Percentiles rank a stretch among this genome's conserved stretches.
These are phyloP conservation scores for Chaetomium cochliodes DNA, from an alignment of 495 filamentous ascomycete species.

Conservation along the genomic window DNA sequence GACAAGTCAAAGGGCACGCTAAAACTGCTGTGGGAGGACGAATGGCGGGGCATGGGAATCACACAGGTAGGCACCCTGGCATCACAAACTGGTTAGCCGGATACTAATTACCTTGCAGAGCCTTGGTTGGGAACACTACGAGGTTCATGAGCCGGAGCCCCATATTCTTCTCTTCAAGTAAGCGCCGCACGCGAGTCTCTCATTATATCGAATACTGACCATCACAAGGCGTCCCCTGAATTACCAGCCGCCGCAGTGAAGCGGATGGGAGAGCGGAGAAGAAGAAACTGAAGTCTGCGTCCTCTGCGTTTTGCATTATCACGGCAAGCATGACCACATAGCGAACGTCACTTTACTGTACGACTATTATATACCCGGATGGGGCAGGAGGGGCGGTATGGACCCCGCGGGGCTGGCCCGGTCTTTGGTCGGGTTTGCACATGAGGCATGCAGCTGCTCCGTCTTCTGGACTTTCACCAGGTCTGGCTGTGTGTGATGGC, in stretches of 20 bases:
- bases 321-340: conserved; percentile 43
- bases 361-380: conserved; percentile 35
- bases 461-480: background rate
- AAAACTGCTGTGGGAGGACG: conserved; percentile 96
- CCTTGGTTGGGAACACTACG: conserved; percentile 97
- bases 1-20: conserved; percentile 85
- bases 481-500: background rate
- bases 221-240: conserved; percentile 75
- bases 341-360: conserved; percentile 43
- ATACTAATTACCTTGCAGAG: conserved; percentile 56
- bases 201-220: background rate
- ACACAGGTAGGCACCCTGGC: conserved; percentile 66
- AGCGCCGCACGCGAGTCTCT: conserved; percentile 31
- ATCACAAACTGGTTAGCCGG: background rate
- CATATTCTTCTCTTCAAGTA: conserved; percentile 99
- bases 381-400: conserved; percentile 16
- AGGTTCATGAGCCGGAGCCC: conserved; percentile 97
- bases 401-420: conserved; percentile 12
- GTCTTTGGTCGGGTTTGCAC: conserved; percentile 10
- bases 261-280: background rate
- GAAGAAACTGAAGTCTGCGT: conserved; percentile 17
- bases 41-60: conserved; percentile 94
- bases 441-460: background rate
- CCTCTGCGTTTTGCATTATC: conserved; percentile 33
- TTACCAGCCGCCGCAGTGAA: conserved; percentile 68